Conservation (phyloP, 306 rosid species). For the Prunus mira region DNA sequence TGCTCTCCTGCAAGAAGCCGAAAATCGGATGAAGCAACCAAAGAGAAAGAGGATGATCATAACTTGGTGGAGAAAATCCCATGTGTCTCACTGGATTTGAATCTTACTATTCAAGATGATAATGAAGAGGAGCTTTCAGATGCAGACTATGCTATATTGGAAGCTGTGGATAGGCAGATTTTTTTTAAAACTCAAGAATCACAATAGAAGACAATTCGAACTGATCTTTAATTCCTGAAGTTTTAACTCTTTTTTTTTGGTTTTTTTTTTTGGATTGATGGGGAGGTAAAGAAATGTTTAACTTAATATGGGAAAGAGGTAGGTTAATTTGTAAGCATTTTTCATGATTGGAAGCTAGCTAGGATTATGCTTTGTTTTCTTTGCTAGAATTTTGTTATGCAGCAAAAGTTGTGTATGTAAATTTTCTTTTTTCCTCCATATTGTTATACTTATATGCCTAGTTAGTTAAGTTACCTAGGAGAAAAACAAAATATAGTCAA, state of each 20-base stretch:
- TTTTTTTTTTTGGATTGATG: background rate
- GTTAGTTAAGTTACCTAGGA: too few species aligned
- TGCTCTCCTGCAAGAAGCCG: slow-evolving; percentile 23
- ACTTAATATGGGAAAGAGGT: too few species aligned
- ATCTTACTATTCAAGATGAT: slow-evolving; percentile 56
- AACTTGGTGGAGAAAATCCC: slow-evolving; percentile 20
- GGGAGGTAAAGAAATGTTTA: too few species aligned
- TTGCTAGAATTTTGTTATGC: too few species aligned
- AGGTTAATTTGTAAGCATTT: too few species aligned
- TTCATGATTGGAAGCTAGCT: too few species aligned
- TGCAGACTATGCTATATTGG: slow-evolving; percentile 37
- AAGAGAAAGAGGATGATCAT: slow-evolving; percentile 31
- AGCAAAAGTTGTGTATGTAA: too few species aligned
- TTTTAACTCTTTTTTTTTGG: background rate
- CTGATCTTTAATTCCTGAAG: background rate
- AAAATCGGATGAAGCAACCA: slow-evolving; percentile 9
- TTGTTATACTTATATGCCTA: too few species aligned
- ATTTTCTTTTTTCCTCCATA: too few species aligned
- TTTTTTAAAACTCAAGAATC: slow-evolving; percentile 37
- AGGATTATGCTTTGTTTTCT: too few species aligned
- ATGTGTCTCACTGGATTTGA: slow-evolving; percentile 57
- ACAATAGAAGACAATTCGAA: background rate
- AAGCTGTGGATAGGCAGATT: slow-evolving; percentile 57
- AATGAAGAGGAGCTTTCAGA: slow-evolving; percentile 4
- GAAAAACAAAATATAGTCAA: too few species aligned